Base-by-base conservation (phyloP, 2,329 filamentous ascomycete genomes). In the Zymoseptoria ardabiliae region DNA sequence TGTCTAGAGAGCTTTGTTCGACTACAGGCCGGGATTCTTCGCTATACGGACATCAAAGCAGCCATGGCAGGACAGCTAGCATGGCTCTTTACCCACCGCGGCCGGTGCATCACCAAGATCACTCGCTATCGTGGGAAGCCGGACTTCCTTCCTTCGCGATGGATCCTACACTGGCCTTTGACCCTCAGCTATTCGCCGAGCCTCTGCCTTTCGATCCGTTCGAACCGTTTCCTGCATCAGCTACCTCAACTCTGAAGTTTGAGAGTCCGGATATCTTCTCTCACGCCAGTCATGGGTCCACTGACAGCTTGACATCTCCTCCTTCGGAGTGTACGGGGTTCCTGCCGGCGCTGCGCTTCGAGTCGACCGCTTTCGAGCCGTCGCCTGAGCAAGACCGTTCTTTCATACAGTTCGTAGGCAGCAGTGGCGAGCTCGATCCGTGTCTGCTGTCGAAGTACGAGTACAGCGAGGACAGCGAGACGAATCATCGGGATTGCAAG, bases 381-480 rank as follows among this genome's bases (percentile, higher is more conserved):
- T 71, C 69, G 2, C 63, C 72, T 22, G 70, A 72, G 62, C 64
- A 72, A 56, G 60, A 65, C 21, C 67, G 66, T 2, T 71, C 67
- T 45, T 71, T 71, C 63, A 64, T 69, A 2, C 71, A 72, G 50
- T 64, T 72, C 19, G 67, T 73, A 21, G 71, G 71, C 9, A 61
- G 69, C 48, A 71, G 71, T 45, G 71, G 71, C 45, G 71, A 72
- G 54, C 55, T 58, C 1, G 71, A 73, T 52, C 71, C 71, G 5
- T 71, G 69, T 55, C 61, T 73, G 8, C 64, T 73, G 23, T 66
- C 70, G 9, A 70, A 65, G 20, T 72, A 71, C 59, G 65, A 67
- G 23, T 73, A 69, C 56, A 70, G 71, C 57, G 66, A 68, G 51
- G 65, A 72, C 65, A 72, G 72, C 53, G 71, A 73, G 56, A 68